Evolutionary conservation across 805 yeast species (phyloP), one percentile per base, ranked within the genome.

Genomic region (Alloascoidea africana): DNA sequence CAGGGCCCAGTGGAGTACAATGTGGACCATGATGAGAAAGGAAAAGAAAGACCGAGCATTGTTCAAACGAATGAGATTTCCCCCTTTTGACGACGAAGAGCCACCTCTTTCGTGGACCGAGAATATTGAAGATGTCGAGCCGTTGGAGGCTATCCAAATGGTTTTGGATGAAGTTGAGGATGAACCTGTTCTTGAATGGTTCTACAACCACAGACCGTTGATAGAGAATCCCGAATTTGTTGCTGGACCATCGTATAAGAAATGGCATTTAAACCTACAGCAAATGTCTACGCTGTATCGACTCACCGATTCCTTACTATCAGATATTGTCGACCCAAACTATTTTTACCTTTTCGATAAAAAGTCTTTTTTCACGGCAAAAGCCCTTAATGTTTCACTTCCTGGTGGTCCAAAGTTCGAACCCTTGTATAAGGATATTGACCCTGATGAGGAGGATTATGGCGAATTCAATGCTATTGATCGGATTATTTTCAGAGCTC

Each of bases 341-440:
- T 71, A 70, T 47, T 68, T 58, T 41, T 80, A 81, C 48, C 57
- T 86, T 32, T 89, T 87, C 53, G 86, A 87, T 47, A 73, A 73
- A 40, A 66, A 78, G 39, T 66, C 96, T 0, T 83, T 91, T 45
- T 72, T 79, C 54, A 87, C 96, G 0, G 94, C 97, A 0, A 91
- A 91, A 51, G 89, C 94, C 5, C 64, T 91, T 37, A 85, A 87
- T 49, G 67, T 77, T 34, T 79, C 94, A 1, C 64, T 91, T 23
- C 96, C 96, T 0, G 95, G 95, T 8, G 99, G 98, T 0, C 97
- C 99, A 8, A 83, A 80, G 52, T 91, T 86, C 56, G 97, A 87
- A 58, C 94, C 94, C 0, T 57, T 87, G 13, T 73, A 66, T 57
- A 74, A 76, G 42, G 82, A 78, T 38, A 60, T 64, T 30, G 75